Percentiles rank a stretch among this genome's conserved stretches.
Evolutionary conservation across 1,284 basidiomycete genomes (phyloP).

Genomic region (Cerrena zonata): DNA sequence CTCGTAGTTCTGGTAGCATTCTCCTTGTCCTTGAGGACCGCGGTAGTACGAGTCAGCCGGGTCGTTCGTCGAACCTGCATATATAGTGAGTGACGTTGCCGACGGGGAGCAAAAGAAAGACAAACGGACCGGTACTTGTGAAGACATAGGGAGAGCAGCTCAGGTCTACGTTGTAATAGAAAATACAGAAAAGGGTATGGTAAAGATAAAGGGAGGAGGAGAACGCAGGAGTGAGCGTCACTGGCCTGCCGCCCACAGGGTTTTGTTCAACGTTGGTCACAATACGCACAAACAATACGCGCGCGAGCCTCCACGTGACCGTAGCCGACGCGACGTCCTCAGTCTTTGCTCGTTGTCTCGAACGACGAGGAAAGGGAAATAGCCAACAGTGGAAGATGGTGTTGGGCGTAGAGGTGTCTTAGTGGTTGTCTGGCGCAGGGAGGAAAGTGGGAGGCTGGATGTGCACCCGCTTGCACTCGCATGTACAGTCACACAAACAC

Average conservation of each 20-base stretch:
- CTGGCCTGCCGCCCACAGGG: conserved; percentile 10
- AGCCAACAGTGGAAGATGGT: too few species aligned
- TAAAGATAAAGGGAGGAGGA: conserved; percentile 12
- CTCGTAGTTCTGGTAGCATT: conserved; percentile 49
- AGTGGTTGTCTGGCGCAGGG: too few species aligned
- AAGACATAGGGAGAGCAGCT: conserved; percentile 26
- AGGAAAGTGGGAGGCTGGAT: not conserved
- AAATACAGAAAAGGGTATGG: conserved; percentile 17
- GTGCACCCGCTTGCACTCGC: not conserved
- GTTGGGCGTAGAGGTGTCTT: too few species aligned
- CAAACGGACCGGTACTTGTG: conserved; percentile 30
- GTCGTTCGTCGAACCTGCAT: conserved; percentile 53
- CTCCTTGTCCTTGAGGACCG: conserved; percentile 57
- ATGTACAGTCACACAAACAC: not conserved
- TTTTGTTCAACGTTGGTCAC: conserved; percentile 31
- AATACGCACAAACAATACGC: conserved; percentile 30
- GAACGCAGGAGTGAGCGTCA: conserved; percentile 16
- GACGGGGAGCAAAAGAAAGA: not conserved
- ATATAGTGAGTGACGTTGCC: not conserved
- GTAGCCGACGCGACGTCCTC: conserved; percentile 7
- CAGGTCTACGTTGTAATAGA: conserved; percentile 7
- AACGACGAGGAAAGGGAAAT: not conserved
- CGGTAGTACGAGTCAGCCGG: conserved; percentile 44
- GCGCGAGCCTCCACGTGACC: conserved; percentile 21
- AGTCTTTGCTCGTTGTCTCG: not conserved